These are phyloP conservation scores for Penicillium frequentans DNA, from an alignment of 2,329 filamentous ascomycete genomes.

Conservation along the genomic window DNA sequence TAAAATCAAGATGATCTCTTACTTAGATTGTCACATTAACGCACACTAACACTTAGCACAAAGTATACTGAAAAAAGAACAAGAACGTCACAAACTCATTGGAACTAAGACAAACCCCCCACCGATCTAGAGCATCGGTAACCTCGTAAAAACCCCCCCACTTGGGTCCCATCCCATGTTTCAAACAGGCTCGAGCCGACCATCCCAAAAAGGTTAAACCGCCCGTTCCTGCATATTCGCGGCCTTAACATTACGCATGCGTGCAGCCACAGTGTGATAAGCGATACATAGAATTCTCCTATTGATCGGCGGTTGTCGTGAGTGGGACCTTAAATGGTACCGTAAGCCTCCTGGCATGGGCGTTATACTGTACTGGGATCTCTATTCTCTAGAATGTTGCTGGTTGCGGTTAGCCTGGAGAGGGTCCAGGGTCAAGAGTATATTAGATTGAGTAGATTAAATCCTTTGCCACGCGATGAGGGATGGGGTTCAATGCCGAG, in stretches of 20 bases:
- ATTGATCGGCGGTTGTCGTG: not conserved
- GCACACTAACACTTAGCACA: too few species aligned
- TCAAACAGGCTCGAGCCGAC: not conserved
- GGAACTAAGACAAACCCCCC: not conserved
- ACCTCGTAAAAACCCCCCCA: not conserved
- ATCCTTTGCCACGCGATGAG: not conserved
- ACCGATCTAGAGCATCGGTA: not conserved
- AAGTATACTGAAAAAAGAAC: too few species aligned
- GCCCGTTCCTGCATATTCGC: slow-evolving; percentile 2
- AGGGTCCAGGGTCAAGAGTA: not conserved
- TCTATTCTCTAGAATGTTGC: not conserved
- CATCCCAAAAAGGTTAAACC: not conserved
- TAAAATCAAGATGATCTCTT: not conserved
- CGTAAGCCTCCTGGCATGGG: not conserved
- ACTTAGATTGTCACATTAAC: not conserved
- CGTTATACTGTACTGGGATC: not conserved
- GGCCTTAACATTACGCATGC: not conserved
- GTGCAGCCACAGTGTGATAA: not conserved
- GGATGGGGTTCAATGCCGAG: not conserved
- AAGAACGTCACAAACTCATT: too few species aligned
- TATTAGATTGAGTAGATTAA: not conserved
- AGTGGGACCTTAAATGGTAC: not conserved
- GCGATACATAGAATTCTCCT: not conserved
- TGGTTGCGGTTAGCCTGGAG: not conserved
- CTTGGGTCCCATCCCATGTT: not conserved